Base-by-base conservation (phyloP, 371 early-diverging fungal species). In the Mucor saturninus region DNA sequence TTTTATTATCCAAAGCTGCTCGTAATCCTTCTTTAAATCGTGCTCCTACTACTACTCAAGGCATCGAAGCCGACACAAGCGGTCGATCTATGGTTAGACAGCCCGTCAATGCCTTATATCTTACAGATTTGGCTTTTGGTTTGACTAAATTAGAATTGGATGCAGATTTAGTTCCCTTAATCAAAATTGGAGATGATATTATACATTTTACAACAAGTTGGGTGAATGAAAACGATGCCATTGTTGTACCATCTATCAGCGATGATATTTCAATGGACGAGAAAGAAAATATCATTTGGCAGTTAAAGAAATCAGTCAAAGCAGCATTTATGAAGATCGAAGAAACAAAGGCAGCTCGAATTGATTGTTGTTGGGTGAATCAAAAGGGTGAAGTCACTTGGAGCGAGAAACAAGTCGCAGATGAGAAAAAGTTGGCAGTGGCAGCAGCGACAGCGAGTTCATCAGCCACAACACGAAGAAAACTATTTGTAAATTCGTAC, bases 291-390 rank as follows among this genome's bases (percentile, higher is more conserved):
- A 70, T 76, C 4, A 67, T 86, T n/a, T 75, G 83, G 72, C 72
- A 77, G 14, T 62, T 82, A 3, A 79, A 83, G 48, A 77, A 81
- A 42, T 65, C 56, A 7, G 69, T 80, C 38, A 65, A 66, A n/a
- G 62, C 67, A 3, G 67, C 74, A 2, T 69, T 75, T 51, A 65
- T 69, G 10, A 48, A 55, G 0, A 15, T 21, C 0, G 26, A 52
- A 10, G 55, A 61, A 0, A 45, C 65, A 1, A 74, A 76, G 14
- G 82, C 82, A 5, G 75, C 80, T 7, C 77, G 79, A 11, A 78
- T 86, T 1, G 84, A 82, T 61, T 83, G 85, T 42, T 86, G 86
- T 63, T 86, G 86, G 86, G 77, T 86, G 0, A 81, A 86, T 56
- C 75, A 74, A 39, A 73, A 77, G 7, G 86, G 83, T 0, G 79